Evolutionary conservation across 1,139 yeast genomes (phyloP).

Genomic region (Yamadazyma atmosphaerica): DNA sequence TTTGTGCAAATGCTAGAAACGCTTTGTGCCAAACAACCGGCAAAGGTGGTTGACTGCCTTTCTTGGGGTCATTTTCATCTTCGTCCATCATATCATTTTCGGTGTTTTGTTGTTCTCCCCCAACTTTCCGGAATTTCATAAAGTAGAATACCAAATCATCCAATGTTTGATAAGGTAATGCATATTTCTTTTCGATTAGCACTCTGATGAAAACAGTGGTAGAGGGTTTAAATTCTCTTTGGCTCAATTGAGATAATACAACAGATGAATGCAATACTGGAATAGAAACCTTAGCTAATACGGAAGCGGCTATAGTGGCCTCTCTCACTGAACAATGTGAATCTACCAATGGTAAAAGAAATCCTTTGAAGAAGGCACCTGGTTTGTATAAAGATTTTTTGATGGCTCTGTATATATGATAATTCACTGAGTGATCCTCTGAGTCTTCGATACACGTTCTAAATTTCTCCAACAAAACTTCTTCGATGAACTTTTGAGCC

Average conservation of each 20-base stretch:
- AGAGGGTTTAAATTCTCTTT: conserved; percentile 84
- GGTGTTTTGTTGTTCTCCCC: conserved; percentile 19
- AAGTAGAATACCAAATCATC: conserved; percentile 96
- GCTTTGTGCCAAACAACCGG: conserved; percentile 99
- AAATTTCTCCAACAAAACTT: conserved; percentile 79
- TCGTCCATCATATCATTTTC: conserved; percentile 31
- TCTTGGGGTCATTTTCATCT: conserved; percentile 30
- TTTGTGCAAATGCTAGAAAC: conserved; percentile 87
- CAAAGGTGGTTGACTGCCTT: conserved; percentile 57
- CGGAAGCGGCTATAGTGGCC: conserved; percentile 94
- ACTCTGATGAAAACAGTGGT: conserved; percentile 88
- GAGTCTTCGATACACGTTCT: conserved; percentile 79
- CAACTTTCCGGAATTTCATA: conserved; percentile 77
- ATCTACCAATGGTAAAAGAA: conserved; percentile 85
- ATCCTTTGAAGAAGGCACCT: conserved; percentile 96
- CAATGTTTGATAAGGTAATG: conserved; percentile 92
- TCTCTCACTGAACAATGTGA: conserved; percentile 85
- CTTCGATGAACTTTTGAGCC: conserved; percentile 80
- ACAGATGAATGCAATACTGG: conserved; percentile 97
- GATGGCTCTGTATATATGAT: conserved; percentile 87
- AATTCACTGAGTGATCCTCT: conserved; percentile 70
- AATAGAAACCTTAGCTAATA: conserved; percentile 82
- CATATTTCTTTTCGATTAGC: conserved; percentile 89
- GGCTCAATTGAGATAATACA: conserved; percentile 81
- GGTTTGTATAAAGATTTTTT: conserved; percentile 95